Evolutionary conservation across 106 monocot species (phyloP).

Genomic region (Gastrodia elata): DNA sequence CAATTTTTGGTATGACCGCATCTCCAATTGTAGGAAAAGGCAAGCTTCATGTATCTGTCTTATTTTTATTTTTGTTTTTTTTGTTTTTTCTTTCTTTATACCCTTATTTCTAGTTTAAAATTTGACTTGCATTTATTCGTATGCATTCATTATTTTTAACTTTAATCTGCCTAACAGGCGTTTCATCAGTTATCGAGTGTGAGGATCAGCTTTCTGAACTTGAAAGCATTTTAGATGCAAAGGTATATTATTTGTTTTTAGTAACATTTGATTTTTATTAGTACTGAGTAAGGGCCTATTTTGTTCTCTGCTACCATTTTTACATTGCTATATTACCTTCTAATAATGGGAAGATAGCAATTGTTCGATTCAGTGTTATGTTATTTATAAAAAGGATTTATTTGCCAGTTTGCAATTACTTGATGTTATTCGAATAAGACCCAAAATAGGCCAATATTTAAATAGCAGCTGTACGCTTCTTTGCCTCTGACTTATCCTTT

Average conservation of each 20-base stretch:
- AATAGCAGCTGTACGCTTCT: too few species aligned
- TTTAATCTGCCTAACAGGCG: constrained; percentile 32
- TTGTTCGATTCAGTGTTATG: not conserved
- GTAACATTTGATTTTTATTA: not conserved
- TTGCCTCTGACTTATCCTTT: too few species aligned
- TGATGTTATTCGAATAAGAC: too few species aligned
- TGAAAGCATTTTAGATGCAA: constrained; percentile 71
- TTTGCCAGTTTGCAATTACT: too few species aligned
- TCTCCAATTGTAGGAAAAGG: constrained; percentile 81
- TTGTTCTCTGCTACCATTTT: too few species aligned
- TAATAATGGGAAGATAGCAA: too few species aligned
- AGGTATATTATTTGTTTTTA: constrained; percentile 26
- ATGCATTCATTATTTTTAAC: not conserved
- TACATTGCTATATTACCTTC: too few species aligned
- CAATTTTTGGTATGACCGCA: constrained; percentile 88
- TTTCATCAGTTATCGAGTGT: constrained; percentile 57
- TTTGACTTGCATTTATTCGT: not conserved
- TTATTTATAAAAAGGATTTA: not conserved
- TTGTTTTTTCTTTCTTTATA: not conserved
- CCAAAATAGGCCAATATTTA: too few species aligned
- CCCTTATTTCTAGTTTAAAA: not conserved
- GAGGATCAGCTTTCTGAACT: constrained; percentile 62
- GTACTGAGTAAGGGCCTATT: too few species aligned
- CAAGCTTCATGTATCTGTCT: constrained; percentile 9
- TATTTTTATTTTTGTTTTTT: not conserved